phyloP scores from a whole-genome alignment of 352 stramenopile species.

The Chloridella minuta region DNA sequence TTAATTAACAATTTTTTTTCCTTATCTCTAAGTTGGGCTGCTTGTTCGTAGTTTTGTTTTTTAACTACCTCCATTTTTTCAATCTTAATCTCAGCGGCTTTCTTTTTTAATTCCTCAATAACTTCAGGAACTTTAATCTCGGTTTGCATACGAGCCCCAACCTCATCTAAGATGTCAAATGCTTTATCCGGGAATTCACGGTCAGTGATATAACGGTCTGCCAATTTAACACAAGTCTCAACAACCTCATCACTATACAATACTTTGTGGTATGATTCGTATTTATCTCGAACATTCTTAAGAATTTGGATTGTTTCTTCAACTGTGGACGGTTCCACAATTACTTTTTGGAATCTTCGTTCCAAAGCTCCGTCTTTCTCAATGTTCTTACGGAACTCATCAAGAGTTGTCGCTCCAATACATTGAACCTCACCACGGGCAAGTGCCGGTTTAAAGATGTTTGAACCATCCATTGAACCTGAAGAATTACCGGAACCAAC shows the following conservation, averaged over 20 bases:
- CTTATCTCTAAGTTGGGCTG: too few species aligned
- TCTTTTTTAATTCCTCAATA: too few species aligned
- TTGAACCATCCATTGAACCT: conserved; percentile 78
- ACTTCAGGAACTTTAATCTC: too few species aligned
- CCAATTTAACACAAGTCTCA: conserved; percentile 58
- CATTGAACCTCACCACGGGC: conserved; percentile 66
- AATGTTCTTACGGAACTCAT: conserved; percentile 86
- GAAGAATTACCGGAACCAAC: too few species aligned
- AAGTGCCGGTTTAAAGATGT: conserved; percentile 85
- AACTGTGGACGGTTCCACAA: too few species aligned
- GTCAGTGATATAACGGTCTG: conserved; percentile 55
- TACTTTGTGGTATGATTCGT: conserved; percentile 80
- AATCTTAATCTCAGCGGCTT: too few species aligned
- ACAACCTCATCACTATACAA: conserved; percentile 59
- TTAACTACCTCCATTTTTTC: too few species aligned
- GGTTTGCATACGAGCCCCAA: conserved; percentile 24
- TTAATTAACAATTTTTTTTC: too few species aligned
- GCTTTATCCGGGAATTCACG: conserved; percentile 61
- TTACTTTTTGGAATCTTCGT: conserved; percentile 74
- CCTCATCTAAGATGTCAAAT: conserved; percentile 75
- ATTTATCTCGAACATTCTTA: conserved; percentile 21
- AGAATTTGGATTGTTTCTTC: too few species aligned
- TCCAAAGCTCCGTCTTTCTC: conserved; percentile 93
- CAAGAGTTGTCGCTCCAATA: conserved; percentile 81
- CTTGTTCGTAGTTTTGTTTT: too few species aligned